Evolutionary conservation across 306 rosid genomes (phyloP).

Genomic region (Lupinus albus): DNA sequence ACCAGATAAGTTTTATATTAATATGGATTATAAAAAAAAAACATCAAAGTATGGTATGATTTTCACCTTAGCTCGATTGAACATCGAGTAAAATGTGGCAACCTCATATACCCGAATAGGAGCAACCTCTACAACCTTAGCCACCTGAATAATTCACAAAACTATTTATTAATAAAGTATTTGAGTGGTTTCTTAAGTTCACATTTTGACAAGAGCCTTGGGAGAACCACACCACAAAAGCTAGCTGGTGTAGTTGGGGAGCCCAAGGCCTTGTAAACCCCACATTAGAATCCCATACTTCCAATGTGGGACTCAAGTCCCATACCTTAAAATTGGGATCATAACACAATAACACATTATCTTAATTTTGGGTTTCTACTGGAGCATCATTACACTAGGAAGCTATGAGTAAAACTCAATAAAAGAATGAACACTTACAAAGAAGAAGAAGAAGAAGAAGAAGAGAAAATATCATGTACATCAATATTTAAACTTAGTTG

Average conservation of each 20-base stretch:
- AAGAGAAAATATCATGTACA: too few relatives aligned
- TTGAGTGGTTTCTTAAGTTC: constrained; percentile 2
- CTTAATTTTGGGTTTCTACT: not conserved
- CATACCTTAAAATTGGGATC: too few relatives aligned
- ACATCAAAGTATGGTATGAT: constrained; percentile 18
- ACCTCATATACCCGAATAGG: constrained; percentile 96
- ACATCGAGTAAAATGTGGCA: constrained; percentile 98
- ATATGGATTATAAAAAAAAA: constrained; percentile 5
- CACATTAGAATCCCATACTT: too few relatives aligned
- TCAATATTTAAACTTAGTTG: constrained; percentile 16
- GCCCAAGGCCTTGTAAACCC: too few relatives aligned
- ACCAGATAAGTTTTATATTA: constrained; percentile 39
- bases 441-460: too few relatives aligned
- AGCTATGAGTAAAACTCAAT: constrained; percentile 17
- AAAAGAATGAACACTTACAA: constrained; percentile 1
- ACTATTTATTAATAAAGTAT: constrained; percentile 24
- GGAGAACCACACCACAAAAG: too few relatives aligned
- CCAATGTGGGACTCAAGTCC: too few relatives aligned
- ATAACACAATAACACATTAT: not conserved
- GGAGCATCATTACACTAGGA: not conserved
- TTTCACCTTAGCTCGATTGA: constrained; percentile 85
- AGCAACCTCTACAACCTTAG: constrained; percentile 84
- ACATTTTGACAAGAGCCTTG: too few relatives aligned
- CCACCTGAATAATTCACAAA: constrained; percentile 74
- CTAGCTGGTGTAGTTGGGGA: too few relatives aligned